These are phyloP conservation scores for Sabuloglossum arenarium DNA, from an alignment of 495 filamentous ascomycete genomes.

Conservation along the genomic window DNA sequence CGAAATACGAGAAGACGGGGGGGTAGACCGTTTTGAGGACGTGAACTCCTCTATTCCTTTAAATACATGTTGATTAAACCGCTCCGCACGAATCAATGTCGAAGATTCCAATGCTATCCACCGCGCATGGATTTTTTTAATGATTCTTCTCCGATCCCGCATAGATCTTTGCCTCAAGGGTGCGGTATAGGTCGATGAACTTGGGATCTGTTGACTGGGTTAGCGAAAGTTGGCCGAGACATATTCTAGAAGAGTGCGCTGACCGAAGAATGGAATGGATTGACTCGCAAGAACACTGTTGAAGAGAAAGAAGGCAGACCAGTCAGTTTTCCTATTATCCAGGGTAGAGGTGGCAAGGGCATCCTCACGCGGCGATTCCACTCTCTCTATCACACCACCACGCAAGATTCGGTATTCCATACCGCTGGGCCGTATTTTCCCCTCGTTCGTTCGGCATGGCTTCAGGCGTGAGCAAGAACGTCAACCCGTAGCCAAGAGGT, in stretches of 20 bases:
- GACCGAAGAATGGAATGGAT: neutral
- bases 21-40: no score
- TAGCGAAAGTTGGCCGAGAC: neutral
- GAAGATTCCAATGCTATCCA: neutral
- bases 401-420: constrained; percentile 37
- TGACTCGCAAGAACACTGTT: neutral
- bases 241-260: neutral
- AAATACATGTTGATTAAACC: no score
- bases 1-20: no score
- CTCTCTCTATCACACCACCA: constrained; percentile 40
- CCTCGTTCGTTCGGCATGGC: constrained; percentile 25
- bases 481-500: constrained; percentile 39
- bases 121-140: neutral
- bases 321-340: neutral
- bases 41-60: no score
- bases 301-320: no score
- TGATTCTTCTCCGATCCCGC: neutral
- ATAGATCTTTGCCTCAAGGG: neutral
- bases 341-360: neutral
- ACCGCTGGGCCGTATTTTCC: constrained; percentile 28
- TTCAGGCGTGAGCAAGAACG: constrained; percentile 29
- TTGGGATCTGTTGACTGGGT: neutral
- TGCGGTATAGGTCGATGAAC: neutral
- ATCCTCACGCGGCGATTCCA: constrained; percentile 23
- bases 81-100: no score